These are phyloP conservation scores for Camelina laxa DNA, from an alignment of 345 rosid genomes.

Conservation along the genomic window DNA sequence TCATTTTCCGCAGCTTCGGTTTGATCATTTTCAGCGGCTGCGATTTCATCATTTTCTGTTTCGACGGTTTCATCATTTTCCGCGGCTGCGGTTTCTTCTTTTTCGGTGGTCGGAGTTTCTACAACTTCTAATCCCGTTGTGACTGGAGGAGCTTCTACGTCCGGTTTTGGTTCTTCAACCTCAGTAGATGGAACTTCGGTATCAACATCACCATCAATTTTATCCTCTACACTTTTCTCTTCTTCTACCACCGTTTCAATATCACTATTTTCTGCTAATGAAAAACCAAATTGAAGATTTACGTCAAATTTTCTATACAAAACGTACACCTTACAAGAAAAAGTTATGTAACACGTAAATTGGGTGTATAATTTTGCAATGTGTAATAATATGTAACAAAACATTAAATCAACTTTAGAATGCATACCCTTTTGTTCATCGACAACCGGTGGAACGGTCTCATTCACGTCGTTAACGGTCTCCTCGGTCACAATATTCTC, in stretches of 20 bases:
- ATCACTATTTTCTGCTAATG: slow-evolving; percentile 16
- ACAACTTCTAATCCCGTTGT: slow-evolving; percentile 16
- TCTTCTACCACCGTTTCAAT: slow-evolving; percentile 29
- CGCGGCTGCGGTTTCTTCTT: background rate
- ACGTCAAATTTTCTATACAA: background rate
- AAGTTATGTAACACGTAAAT: background rate
- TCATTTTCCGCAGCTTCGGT: background rate
- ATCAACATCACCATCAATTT: background rate
- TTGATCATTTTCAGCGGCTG: background rate
- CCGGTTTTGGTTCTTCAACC: slow-evolving; percentile 31
- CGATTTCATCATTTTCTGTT: background rate
- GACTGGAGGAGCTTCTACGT: slow-evolving; percentile 16
- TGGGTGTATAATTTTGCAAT: background rate
- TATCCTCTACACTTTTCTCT: slow-evolving; percentile 11
- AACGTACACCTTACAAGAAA: slow-evolving; percentile 8
- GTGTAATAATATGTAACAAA: background rate
- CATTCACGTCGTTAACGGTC: slow-evolving; percentile 31
- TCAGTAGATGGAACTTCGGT: background rate
- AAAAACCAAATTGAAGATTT: background rate
- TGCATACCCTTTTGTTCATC: slow-evolving; percentile 39
- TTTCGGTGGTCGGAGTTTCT: slow-evolving; percentile 9
- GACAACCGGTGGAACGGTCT: slow-evolving; percentile 11
- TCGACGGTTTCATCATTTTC: background rate
- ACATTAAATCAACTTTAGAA: background rate
- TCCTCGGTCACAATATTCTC: slow-evolving; percentile 29